Evolutionary conservation across 257 asterid genomes (phyloP), one percentile per base, ranked within the genome.

Genomic region (Solanum etuberosum): DNA sequence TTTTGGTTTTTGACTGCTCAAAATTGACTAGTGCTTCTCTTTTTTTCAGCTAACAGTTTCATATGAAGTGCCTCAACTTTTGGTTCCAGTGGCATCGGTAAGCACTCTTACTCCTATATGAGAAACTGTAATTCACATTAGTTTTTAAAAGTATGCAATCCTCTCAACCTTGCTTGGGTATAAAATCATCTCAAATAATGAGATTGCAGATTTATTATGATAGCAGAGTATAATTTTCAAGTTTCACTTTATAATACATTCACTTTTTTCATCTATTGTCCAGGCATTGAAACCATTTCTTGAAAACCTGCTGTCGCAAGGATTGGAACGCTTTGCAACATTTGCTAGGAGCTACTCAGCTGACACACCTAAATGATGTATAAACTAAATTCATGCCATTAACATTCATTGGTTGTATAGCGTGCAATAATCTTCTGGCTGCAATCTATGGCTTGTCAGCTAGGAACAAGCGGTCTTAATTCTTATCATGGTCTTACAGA

Each of bases 61-160:
- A n/a, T 95, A 94, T 86, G 99, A 97, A 94, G 96, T 95, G 80
- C 98, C 98, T 85, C 96, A 90, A 90, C 90, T 95, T 88, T 92
- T 97, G 92, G 86, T 76, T 88, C 99, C 99, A 73, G 98, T 97
- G 91, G 96, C 98, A 87, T 93, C 99, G 51, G 99, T 95, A 90
- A 92, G 98, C 88, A 70, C 77, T 80, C 81, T 21, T 84, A 46
- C 71, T 32, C n/a, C 29, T 31, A 72, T 23, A 4, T 34, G 0
- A 32, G 31, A 27, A 59, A 40, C n/a, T n/a, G 77, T 67, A 25
- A 1, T n/a, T 84, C 40, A 67, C 80, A 37, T 65, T 1, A 37
- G 31, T 6, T 35, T 61, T 61, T 40, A 21, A 2, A 16, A 2
- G 12, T 81, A 29, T 27, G 16, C 67, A 80, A 27, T 48, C 85